Percentiles rank a stretch among this genome's conserved stretches.
Evolutionary conservation across 495 filamentous ascomycete genomes (phyloP).

Genomic region (Stereocaulon alpinum): DNA sequence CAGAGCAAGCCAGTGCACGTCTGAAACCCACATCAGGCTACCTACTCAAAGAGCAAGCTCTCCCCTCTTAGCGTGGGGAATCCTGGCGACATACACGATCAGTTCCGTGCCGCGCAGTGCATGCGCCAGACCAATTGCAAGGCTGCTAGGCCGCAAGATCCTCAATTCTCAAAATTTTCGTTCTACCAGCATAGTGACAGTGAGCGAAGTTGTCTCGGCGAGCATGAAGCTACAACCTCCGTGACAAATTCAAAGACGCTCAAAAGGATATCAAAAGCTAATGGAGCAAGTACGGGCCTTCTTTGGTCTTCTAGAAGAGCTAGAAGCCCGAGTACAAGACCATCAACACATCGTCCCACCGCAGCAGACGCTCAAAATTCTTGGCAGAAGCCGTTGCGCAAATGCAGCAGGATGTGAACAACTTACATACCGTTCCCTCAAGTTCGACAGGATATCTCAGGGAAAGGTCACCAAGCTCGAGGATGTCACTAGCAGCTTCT

Average conservation of each 20-base stretch:
- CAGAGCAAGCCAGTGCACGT: no score
- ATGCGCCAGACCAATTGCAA: background rate
- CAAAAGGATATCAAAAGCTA: constrained; percentile 4
- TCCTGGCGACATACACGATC: no score
- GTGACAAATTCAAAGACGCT: background rate
- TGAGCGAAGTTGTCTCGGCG: background rate
- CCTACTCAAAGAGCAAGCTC: no score
- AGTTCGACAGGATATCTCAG: background rate
- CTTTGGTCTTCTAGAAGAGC: background rate
- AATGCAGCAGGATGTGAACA: constrained; percentile 3
- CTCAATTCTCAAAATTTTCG: background rate
- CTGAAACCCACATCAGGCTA: no score
- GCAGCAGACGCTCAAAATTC: background rate
- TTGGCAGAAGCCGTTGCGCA: background rate
- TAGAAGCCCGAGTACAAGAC: background rate
- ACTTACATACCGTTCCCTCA: background rate
- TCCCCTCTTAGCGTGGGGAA: no score
- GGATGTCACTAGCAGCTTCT: background rate
- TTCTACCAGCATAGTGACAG: constrained; percentile 6
- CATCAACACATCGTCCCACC: background rate
- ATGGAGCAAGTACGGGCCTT: constrained; percentile 2
- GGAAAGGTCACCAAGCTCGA: background rate
- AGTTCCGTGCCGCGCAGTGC: background rate
- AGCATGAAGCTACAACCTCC: constrained; percentile 3
- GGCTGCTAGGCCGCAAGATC: background rate